Base-by-base conservation (phyloP, 495 filamentous ascomycete genomes). In the Penicillium atrosanguineum region DNA sequence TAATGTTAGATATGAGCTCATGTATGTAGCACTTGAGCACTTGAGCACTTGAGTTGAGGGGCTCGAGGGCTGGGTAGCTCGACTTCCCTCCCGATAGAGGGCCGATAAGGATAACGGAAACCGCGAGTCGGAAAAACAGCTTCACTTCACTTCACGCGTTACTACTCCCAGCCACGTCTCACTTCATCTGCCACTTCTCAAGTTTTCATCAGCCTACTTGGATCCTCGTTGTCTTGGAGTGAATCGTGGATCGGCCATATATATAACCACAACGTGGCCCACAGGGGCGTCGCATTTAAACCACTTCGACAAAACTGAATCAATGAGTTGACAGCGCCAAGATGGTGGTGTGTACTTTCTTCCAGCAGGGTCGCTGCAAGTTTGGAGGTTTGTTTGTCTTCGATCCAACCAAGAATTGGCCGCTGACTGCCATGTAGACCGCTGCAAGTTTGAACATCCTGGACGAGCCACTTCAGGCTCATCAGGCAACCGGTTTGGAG, bases 311-410 rank as follows among this genome's bases (percentile, higher is more conserved):
- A 38, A 46, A 36, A 8, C 46, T 21, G 51, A 8, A 18, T 54
- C 38, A 11, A 52, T 36, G 43, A 44, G 44, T 9, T 38, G 25
- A 48, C 38, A 44, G 28, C 41, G 47, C 45, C 47, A 56, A 52
- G 1, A 87, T 87, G 85, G 60, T 67, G 4, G 69, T 91, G 57
- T 95, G 90, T 77, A 78, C 62, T 36, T 92, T 83, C 65, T 95
- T 77, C 61, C 82, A 82, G 67, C 81, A 85, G 67, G 89, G 88
- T 41, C 77, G 79, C 46, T 95, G 90, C 76, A 84, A 76, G 60
- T 86, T 79, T 63, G 90, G 90, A 61, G 74, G 79, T 78, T 70
- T 31, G 67, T 46, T n/a, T n/a, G 9, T 3, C 14, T n/a, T 45
- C 12, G 21, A 51, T 34, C 6, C 21, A 7, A n/a, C 1, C 14